Percentiles rank a stretch among this genome's conserved stretches.
phyloP scores from a whole-genome alignment of 1,139 yeast genomes.

The Hemisphaericaspora xylanilytica region DNA sequence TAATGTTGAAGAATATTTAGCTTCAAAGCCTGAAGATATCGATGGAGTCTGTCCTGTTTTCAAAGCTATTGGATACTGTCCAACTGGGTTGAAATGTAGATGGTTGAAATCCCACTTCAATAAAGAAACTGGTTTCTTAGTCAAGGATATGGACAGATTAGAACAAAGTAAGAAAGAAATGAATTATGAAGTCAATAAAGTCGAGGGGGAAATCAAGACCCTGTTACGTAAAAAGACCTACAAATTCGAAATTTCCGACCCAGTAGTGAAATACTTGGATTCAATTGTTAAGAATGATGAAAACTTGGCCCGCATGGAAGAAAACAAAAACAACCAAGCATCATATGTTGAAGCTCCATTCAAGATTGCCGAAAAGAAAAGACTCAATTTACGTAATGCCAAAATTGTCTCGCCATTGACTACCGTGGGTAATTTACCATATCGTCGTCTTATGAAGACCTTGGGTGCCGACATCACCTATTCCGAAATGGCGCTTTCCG shows the following conservation, averaged over 20 bases:
- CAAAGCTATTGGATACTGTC: constrained; percentile 81
- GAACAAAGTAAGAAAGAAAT: constrained; percentile 27
- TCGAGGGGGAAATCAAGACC: constrained; percentile 51
- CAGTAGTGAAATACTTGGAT: constrained; percentile 56
- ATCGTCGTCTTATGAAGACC: constrained; percentile 85
- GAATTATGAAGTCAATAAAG: constrained; percentile 66
- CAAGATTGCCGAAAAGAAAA: constrained; percentile 77
- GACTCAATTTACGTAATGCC: constrained; percentile 62
- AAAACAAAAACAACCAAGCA: constrained; percentile 30
- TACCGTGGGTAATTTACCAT: constrained; percentile 96
- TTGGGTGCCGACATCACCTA: constrained; percentile 93
- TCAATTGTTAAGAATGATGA: constrained; percentile 39
- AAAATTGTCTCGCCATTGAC: constrained; percentile 94
- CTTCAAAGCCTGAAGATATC: constrained; percentile 66
- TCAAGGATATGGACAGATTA: constrained; percentile 41
- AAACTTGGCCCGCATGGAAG: constrained; percentile 31
- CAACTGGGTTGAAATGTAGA: constrained; percentile 87
- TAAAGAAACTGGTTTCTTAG: constrained; percentile 44
- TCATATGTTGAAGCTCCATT: constrained; percentile 75
- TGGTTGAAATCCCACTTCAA: constrained; percentile 79
- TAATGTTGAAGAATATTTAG: constrained; percentile 62
- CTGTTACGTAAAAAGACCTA: constrained; percentile 63
- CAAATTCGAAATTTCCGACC: constrained; percentile 53
- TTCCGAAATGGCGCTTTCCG: constrained; percentile 89
- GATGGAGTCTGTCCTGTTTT: constrained; percentile 82